Evolutionary conservation across 257 asterid genomes (phyloP).

Genomic region (Primulina huaijiensis): DNA sequence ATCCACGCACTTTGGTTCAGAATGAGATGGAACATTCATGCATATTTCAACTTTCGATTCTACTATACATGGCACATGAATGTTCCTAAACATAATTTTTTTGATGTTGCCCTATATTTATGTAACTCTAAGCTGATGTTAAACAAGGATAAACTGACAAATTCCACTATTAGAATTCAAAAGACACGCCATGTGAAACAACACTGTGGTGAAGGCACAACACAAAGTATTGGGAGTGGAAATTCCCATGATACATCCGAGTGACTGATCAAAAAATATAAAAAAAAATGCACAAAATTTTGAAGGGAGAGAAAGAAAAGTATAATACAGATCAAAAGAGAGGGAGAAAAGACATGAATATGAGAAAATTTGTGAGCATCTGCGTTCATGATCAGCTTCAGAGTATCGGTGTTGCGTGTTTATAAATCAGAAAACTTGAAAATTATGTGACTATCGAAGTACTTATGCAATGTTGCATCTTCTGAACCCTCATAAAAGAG

Average conservation of each 20-base stretch:
- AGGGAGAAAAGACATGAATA: not conserved
- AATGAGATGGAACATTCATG: not conserved
- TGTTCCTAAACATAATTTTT: constrained; percentile 1
- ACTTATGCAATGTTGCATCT: not conserved
- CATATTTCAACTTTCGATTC: not conserved
- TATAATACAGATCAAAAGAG: not conserved
- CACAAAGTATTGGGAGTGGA: not conserved
- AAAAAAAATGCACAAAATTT: not conserved
- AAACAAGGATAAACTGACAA: constrained; percentile 7
- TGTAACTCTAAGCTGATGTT: not conserved
- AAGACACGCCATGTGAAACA: not conserved
- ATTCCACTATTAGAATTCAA: not conserved
- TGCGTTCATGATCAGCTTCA: not conserved
- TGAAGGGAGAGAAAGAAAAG: not conserved
- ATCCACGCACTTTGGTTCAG: constrained; percentile 15
- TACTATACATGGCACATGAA: not conserved
- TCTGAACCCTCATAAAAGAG: not conserved
- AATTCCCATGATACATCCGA: not conserved
- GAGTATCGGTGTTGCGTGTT: not conserved
- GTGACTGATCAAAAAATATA: too few species aligned
- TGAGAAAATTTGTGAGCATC: not conserved
- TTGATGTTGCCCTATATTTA: not conserved
- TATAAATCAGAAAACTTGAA: not conserved
- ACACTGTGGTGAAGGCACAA: not conserved
- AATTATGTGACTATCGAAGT: not conserved